Conservation (phyloP, 2,329 filamentous ascomycete species). For the Epichloe elymi region DNA sequence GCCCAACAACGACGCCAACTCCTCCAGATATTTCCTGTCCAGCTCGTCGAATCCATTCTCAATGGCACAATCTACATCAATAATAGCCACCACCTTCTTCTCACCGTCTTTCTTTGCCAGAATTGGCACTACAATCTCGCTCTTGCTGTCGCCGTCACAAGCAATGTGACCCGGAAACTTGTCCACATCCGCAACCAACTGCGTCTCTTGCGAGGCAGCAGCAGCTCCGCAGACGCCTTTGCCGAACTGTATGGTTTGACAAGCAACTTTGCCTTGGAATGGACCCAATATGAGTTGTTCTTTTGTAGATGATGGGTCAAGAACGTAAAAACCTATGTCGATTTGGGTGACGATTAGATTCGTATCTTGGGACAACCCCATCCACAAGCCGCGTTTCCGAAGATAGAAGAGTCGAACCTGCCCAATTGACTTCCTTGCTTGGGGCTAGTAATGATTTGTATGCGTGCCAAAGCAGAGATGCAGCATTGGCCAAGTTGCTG, state of each 20-base stretch:
- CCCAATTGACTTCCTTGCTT: slow-evolving; percentile 62
- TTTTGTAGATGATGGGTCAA: slow-evolving; percentile 34
- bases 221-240: slow-evolving; percentile 65
- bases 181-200: slow-evolving; percentile 58
- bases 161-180: slow-evolving; percentile 70
- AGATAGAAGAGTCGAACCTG: slow-evolving; percentile 30
- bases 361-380: neutral
- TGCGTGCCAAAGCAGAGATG: slow-evolving; percentile 67
- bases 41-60: slow-evolving; percentile 54
- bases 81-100: slow-evolving; percentile 52
- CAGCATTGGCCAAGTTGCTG: slow-evolving; percentile 65
- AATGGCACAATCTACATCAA: slow-evolving; percentile 66
- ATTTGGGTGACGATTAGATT: neutral
- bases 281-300: slow-evolving; percentile 60
- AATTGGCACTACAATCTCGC: slow-evolving; percentile 73
- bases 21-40: slow-evolving; percentile 53
- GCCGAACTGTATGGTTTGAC: slow-evolving; percentile 62
- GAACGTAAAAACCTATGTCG: slow-evolving; percentile 55
- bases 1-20: slow-evolving; percentile 46
- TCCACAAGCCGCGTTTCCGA: neutral
- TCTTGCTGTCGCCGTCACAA: slow-evolving; percentile 62
- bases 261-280: slow-evolving; percentile 70
- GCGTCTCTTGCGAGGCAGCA: slow-evolving; percentile 45
- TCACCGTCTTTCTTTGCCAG: slow-evolving; percentile 22
- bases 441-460: slow-evolving; percentile 59